phyloP scores from a whole-genome alignment of 2,329 filamentous ascomycete genomes.

The Clarireedia homoeocarpa region DNA sequence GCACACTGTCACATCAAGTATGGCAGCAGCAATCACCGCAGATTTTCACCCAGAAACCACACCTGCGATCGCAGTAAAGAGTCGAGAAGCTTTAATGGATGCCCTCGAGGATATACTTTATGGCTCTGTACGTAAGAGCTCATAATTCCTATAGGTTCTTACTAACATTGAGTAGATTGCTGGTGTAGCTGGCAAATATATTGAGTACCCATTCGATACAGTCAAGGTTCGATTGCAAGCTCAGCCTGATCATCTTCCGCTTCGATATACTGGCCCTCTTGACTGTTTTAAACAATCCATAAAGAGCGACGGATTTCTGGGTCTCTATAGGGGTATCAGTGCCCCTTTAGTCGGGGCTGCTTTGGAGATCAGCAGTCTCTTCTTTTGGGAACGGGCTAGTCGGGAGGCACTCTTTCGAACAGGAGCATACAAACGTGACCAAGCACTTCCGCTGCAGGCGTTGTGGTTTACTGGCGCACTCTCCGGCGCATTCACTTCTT shows the following conservation, averaged over 20 bases:
- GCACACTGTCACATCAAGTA: conserved; percentile 9
- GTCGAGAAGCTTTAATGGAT: conserved; percentile 34
- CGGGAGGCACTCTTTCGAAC: conserved; percentile 54
- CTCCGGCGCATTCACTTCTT: conserved; percentile 80
- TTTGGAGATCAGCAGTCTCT: conserved; percentile 84
- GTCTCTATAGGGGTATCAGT: conserved; percentile 83
- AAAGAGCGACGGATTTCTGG: conserved; percentile 63
- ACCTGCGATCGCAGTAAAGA: conserved; percentile 13
- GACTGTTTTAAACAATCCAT: conserved; percentile 92
- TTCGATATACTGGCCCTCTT: conserved; percentile 76
- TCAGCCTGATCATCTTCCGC: conserved; percentile 77
- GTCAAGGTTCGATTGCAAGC: conserved; percentile 96
- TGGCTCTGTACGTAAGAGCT: conserved; percentile 59
- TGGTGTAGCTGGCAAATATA: conserved; percentile 86
- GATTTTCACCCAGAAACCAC: conserved; percentile 14
- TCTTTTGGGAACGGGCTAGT: conserved; percentile 79
- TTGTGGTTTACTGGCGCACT: conserved; percentile 77
- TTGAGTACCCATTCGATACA: conserved; percentile 98
- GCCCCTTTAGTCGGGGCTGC: conserved; percentile 87
- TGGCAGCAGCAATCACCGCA: conserved; percentile 21
- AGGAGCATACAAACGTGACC: conserved; percentile 41
- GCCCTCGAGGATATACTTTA: conserved; percentile 81
- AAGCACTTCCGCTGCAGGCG: conserved; percentile 63
- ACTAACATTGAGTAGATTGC: conserved; percentile 48
- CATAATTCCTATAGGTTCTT: background rate